Base-by-base conservation (phyloP, 2,329 filamentous ascomycete genomes). In the Diaporthe sp. region DNA sequence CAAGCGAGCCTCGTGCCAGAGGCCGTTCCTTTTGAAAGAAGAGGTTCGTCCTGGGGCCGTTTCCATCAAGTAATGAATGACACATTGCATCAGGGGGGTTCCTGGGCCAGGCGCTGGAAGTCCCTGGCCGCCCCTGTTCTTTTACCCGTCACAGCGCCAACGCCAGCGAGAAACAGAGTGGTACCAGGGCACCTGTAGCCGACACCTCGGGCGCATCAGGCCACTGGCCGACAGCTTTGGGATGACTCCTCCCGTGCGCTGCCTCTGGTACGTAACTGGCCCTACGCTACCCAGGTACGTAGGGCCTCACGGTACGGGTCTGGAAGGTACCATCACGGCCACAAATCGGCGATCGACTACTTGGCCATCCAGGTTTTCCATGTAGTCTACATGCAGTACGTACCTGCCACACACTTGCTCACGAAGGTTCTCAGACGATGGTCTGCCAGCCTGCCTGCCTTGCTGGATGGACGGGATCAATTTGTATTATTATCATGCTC, bases 31-130 rank as follows among this genome's bases (percentile, higher is more conserved):
- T 73, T 60, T 68, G 66, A 74, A 52, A 75, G 74, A 66, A 68
- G 52, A 38, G 35, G 55, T 45, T 58, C 64, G 57, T 70, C 71
- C 58, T 64, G n/a, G n/a, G 35, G 58, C 74, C 42, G 73, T 78
- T 78, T 77, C 71, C 77, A 78, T 78, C 77, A 78, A 55, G 77
- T 78, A 78, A 77, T 78, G 77, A 74, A 78, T 78, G 77, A 78
- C 77, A 78, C 77, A 78, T 78, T 77, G 71, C 64, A 71, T 74
- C 50, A 45, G 35, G 42, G 66, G 69, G 54, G 58, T 58, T 58
- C 52, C 40, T 42, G 40, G 38, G 30, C 25, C 40, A n/a, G 52
- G 28, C 38, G 52, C 55, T 45, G 35, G 33, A 25, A n/a, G 42
- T n/a, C 57, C 28, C 45, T 33, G 28, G 19, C 60, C 19, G 58